phyloP scores from a whole-genome alignment of 768 basidiomycete genomes.

The Macrolepiota fuliginosa region DNA sequence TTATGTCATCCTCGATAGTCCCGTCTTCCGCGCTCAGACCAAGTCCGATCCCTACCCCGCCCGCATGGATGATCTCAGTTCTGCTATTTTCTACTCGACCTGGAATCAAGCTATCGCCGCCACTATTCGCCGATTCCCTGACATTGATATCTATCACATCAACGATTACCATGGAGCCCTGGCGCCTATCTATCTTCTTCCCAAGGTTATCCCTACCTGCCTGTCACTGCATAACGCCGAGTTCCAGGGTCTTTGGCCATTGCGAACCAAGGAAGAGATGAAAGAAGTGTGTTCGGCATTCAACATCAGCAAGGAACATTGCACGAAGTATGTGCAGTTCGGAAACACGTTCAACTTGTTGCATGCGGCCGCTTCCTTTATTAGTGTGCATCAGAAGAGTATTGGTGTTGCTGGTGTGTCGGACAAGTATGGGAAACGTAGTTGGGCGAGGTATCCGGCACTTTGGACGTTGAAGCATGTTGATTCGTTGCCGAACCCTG shows the following conservation, averaged over 20 bases:
- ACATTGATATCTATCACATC: conserved; percentile 91
- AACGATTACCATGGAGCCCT: conserved; percentile 96
- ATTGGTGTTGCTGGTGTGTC: conserved; percentile 95
- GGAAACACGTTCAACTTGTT: conserved; percentile 97
- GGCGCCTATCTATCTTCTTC: conserved; percentile 86
- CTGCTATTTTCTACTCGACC: conserved; percentile 96
- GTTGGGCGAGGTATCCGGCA: conserved; percentile 95
- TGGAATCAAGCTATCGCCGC: conserved; percentile 98
- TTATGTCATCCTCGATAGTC: conserved; percentile 90
- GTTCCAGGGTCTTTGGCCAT: conserved; percentile 96
- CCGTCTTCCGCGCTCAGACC: conserved; percentile 95
- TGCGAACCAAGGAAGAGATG: conserved; percentile 97
- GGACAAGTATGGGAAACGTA: conserved; percentile 96
- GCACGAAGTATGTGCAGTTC: conserved; percentile 96
- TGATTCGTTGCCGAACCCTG: conserved; percentile 92
- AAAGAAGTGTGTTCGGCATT: conserved; percentile 98
- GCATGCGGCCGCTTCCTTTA: conserved; percentile 90
- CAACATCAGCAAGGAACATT: conserved; percentile 95
- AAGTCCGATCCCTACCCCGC: conserved; percentile 95
- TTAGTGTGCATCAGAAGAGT: conserved; percentile 90
- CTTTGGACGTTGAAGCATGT: conserved; percentile 96
- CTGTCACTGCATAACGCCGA: conserved; percentile 95
- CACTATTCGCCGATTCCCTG: conserved; percentile 81
- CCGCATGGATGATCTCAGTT: conserved; percentile 95
- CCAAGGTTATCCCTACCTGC: conserved; percentile 87